Percentiles rank a stretch among this genome's conserved stretches.
Conservation (phyloP, 306 rosid genomes). For the Sophora flavescens region DNA sequence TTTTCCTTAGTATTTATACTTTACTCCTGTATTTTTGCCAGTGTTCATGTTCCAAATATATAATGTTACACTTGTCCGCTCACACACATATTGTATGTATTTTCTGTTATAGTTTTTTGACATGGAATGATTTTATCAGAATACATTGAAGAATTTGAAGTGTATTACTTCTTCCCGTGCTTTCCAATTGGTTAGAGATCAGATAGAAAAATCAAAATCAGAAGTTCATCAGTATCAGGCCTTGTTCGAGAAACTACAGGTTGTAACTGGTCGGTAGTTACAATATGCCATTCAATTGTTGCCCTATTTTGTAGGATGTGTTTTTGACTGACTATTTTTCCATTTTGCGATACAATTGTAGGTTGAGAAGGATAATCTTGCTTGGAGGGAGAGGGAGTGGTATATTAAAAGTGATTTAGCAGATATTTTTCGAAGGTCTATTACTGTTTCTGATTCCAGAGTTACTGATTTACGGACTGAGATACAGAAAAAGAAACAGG, state of each 20-base stretch:
- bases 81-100: conserved; percentile 6
- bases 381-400: conserved; percentile 90
- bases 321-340: conserved; percentile 47
- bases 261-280: conserved; percentile 93
- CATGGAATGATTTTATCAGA: conserved; percentile 61
- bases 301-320: conserved; percentile 36
- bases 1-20: conserved; percentile 33
- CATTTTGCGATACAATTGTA: conserved; percentile 50
- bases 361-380: conserved; percentile 93
- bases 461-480: conserved; percentile 64
- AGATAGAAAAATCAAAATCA: conserved; percentile 74
- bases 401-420: conserved; percentile 79
- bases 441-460: conserved; percentile 67
- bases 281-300: conserved; percentile 53
- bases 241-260: conserved; percentile 91
- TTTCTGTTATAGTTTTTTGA: conserved; percentile 38
- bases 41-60: background rate
- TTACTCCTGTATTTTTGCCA: conserved; percentile 14
- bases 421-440: conserved; percentile 77
- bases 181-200: conserved; percentile 76
- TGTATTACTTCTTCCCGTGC: conserved; percentile 75
- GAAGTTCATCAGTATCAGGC: conserved; percentile 76
- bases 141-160: conserved; percentile 75
- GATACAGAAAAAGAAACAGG: conserved; percentile 73
- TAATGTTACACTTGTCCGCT: background rate